These are phyloP conservation scores for Penicillium ucsense DNA, from an alignment of 495 filamentous ascomycete genomes.

Conservation along the genomic window DNA sequence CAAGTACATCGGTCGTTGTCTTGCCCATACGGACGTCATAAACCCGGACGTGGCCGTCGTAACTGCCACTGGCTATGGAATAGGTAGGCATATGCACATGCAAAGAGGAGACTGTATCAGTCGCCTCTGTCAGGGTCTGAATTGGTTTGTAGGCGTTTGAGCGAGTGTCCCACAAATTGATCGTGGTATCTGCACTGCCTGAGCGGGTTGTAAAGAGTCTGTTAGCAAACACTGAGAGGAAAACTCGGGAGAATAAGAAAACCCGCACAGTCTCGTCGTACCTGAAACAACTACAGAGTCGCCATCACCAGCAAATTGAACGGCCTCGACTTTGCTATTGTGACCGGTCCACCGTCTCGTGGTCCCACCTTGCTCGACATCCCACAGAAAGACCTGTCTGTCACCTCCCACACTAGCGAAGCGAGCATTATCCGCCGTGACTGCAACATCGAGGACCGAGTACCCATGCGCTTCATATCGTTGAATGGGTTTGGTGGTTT, in stretches of 20 bases:
- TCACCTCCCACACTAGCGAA: conserved; percentile 84
- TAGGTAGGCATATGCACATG: conserved; percentile 35
- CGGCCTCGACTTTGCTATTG: conserved; percentile 61
- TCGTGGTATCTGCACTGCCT: conserved; percentile 74
- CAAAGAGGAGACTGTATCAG: conserved; percentile 62
- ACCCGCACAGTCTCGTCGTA: conserved; percentile 5
- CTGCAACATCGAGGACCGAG: conserved; percentile 71
- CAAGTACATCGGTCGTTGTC: conserved; percentile 59
- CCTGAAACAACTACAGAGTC: conserved; percentile 57
- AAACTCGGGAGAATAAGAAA: neutral
- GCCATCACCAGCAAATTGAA: conserved; percentile 66
- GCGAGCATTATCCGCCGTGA: conserved; percentile 65
- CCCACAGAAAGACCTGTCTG: conserved; percentile 85
- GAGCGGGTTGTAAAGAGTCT: neutral
- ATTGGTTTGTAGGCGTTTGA: conserved; percentile 56
- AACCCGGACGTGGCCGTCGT: conserved; percentile 72
- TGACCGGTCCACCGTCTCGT: conserved; percentile 68
- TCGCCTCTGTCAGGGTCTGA: conserved; percentile 68
- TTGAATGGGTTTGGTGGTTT: conserved; percentile 57
- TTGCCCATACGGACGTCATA: conserved; percentile 86
- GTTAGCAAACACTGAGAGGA: neutral
- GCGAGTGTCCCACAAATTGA: conserved; percentile 77
- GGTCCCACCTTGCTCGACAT: conserved; percentile 70
- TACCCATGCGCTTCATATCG: conserved; percentile 85
- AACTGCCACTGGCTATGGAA: conserved; percentile 54